Base-by-base conservation (phyloP, 441 rosid genomes). In the Theobroma grandiflorum region DNA sequence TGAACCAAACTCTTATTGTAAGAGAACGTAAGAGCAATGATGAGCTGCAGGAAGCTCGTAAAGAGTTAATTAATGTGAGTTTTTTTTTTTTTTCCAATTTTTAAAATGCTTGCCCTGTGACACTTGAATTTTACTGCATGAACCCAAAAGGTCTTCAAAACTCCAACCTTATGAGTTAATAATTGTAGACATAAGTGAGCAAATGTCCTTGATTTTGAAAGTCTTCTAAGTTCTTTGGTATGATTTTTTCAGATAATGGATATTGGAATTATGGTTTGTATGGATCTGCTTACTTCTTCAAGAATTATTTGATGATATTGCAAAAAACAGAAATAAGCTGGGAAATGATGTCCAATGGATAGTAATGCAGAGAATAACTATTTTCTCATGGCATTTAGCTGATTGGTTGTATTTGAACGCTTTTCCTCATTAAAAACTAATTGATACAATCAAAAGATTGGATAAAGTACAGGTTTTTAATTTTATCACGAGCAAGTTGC, bases 21-120 rank as follows among this genome's bases (percentile, higher is more conserved):
- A 89, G 85, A 83, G 98, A 96, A 84, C 92, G 94, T 7, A 86
- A 83, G 89, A 95, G 89, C 89, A 96, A 94, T 78, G 93, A 94
- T 79, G 98, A 95, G 87, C 89, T 96, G 78, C 97, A 93, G 84
- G 99, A 94, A 26, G 98, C 97, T 76, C 94, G 98, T 35, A 94
- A 88, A 80, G 98, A 91, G 84, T 74, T 96, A 80, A 88, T 96
- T 83, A 90, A 76, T 76, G 98, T 94, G 79, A 79, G 98, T 84
- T 49, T 6, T 43, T 74, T 74, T 68, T 62, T 53, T 14, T 16
- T 8, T 53, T 74, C 50, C 35, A 37, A 37, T 9, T 65, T 81
- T 49, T 40, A 37, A 62, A 43, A 33, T 47, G 40, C 10, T 4
- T 68, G 40, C 0, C 11, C 26, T 35, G 6, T 45, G 16, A 61